Conservation (phyloP, 495 filamentous ascomycete genomes). For the Penicillium pulvis region DNA sequence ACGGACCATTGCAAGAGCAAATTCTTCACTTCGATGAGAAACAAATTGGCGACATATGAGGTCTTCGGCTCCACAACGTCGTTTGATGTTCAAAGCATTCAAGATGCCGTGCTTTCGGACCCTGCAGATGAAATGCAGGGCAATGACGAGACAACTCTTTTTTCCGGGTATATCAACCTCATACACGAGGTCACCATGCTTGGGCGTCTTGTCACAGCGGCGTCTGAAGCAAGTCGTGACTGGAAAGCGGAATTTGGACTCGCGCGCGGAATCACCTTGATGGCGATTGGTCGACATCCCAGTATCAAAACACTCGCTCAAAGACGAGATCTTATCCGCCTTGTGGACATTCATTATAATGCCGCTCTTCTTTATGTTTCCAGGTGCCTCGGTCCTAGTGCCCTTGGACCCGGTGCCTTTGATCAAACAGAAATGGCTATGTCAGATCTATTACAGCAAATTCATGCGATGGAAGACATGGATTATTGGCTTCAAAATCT, state of each 20-base stretch:
- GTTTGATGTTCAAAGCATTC: neutral
- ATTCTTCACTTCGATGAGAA: neutral
- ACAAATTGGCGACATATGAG: neutral
- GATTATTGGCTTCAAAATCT: constrained; percentile 1
- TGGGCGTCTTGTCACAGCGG: neutral
- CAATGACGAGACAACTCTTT: neutral
- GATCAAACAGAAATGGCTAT: neutral
- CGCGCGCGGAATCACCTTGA: neutral
- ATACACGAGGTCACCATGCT: neutral
- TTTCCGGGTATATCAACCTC: neutral
- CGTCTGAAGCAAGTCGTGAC: neutral
- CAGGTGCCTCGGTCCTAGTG: neutral
- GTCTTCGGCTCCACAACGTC: constrained; percentile 2
- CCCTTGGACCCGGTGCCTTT: neutral
- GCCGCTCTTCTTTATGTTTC: neutral
- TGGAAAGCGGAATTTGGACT: constrained; percentile 2
- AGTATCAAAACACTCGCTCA: neutral
- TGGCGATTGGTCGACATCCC: neutral
- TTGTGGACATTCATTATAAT: constrained; percentile 1
- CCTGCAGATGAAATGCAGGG: constrained; percentile 1
- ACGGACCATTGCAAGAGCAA: constrained; percentile 1
- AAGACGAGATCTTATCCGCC: neutral
- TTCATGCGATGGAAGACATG: neutral
- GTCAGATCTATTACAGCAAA: neutral
- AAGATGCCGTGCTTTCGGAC: neutral